phyloP scores from a whole-genome alignment of 2,329 filamentous ascomycete species.

The Hypocreales sp. region DNA sequence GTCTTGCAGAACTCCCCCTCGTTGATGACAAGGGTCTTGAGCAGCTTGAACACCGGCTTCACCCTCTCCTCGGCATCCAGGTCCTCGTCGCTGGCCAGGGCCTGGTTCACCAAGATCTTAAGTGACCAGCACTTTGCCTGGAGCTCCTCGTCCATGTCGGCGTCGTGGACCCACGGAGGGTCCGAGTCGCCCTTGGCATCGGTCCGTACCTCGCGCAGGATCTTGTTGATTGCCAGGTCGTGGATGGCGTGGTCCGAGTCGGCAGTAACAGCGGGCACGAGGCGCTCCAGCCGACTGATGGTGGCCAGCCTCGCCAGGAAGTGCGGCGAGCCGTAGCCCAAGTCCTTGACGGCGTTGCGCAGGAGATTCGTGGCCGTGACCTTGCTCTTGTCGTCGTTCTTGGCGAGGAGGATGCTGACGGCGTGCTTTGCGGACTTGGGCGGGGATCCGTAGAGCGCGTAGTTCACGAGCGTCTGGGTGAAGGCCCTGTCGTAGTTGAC shows the following conservation, averaged over 20 bases:
- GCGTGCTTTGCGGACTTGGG: slow-evolving; percentile 84
- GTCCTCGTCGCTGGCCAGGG: slow-evolving; percentile 44
- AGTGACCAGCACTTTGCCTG: slow-evolving; percentile 72
- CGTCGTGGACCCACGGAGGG: slow-evolving; percentile 52
- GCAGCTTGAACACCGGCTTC: slow-evolving; percentile 57
- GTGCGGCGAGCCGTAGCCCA: slow-evolving; percentile 54
- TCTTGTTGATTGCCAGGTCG: slow-evolving; percentile 58
- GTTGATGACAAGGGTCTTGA: slow-evolving; percentile 60
- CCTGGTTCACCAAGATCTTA: slow-evolving; percentile 72
- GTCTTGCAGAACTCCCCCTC: slow-evolving; percentile 70
- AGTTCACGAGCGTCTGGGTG: slow-evolving; percentile 63
- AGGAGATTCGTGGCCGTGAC: slow-evolving; percentile 77
- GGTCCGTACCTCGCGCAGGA: slow-evolving; percentile 55
- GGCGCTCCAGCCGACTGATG: slow-evolving; percentile 59
- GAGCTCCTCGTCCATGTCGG: slow-evolving; percentile 62
- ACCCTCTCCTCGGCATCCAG: slow-evolving; percentile 42
- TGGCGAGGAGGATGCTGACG: slow-evolving; percentile 73
- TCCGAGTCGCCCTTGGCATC: slow-evolving; percentile 38
- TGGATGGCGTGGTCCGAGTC: slow-evolving; percentile 65
- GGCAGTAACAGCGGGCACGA: slow-evolving; percentile 56
- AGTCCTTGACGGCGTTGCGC: slow-evolving; percentile 57
- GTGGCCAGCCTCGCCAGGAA: slow-evolving; percentile 63
- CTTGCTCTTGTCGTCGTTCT: slow-evolving; percentile 55
- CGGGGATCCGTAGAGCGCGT: slow-evolving; percentile 69
- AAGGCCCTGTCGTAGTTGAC: slow-evolving; percentile 72